phyloP scores from a whole-genome alignment of 1,284 basidiomycete species.

The Rhodotorula sp. region DNA sequence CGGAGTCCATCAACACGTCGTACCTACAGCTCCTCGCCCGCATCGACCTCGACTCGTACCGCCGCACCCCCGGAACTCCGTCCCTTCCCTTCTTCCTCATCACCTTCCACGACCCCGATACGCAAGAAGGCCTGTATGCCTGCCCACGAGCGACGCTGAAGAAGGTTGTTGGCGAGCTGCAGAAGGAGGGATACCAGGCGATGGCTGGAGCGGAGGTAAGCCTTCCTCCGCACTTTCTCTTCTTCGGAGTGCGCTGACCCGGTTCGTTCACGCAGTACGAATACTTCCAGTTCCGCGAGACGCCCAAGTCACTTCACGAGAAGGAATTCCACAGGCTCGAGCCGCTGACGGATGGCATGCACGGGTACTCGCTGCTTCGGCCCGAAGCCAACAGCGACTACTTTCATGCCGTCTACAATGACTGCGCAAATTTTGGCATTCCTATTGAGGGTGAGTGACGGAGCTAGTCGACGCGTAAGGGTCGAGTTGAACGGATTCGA shows the following conservation, averaged over 20 bases:
- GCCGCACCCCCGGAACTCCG: constrained; percentile 56
- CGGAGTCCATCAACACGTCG: too few species aligned
- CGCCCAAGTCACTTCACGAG: constrained; percentile 59
- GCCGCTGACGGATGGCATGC: constrained; percentile 79
- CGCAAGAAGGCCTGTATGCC: constrained; percentile 66
- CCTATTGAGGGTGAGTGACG: constrained; percentile 73
- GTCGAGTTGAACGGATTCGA: background rate
- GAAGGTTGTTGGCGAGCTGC: constrained; percentile 56
- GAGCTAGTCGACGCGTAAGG: background rate
- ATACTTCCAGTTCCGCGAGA: constrained; percentile 83
- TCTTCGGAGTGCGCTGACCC: too few species aligned
- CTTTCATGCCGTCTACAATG: constrained; percentile 84
- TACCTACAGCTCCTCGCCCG: constrained; percentile 56
- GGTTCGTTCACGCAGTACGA: constrained; percentile 67
- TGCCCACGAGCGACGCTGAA: constrained; percentile 83
- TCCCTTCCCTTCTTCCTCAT: constrained; percentile 83
- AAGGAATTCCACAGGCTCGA: constrained; percentile 75
- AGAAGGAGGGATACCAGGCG: constrained; percentile 44
- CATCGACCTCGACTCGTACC: constrained; percentile 48
- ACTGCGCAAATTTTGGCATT: constrained; percentile 69
- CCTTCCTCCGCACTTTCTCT: constrained; percentile 50
- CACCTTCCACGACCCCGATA: constrained; percentile 81
- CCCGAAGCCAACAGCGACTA: constrained; percentile 72
- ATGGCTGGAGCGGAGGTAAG: constrained; percentile 57
- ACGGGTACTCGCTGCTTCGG: constrained; percentile 43